phyloP scores from a whole-genome alignment of 1,139 yeast species.

The Meyerozyma athensensis region DNA sequence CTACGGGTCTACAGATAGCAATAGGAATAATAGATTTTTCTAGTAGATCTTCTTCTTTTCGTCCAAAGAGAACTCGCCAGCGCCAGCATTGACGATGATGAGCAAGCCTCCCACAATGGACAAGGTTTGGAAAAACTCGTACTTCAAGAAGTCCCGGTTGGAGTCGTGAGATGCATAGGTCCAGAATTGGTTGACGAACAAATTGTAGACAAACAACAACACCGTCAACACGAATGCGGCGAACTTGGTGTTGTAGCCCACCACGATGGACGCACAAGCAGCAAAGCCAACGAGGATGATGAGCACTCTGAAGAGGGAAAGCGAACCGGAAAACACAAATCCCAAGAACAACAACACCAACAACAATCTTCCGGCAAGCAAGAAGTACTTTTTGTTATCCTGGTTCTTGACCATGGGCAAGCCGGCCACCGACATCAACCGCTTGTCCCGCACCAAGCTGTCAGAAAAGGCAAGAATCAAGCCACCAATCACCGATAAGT shows the following conservation, averaged over 20 bases:
- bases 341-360: conserved; percentile 83
- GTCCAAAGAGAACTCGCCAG: conserved; percentile 90
- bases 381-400: conserved; percentile 79
- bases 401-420: conserved; percentile 81
- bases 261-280: conserved; percentile 74
- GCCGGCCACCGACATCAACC: conserved; percentile 77
- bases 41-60: conserved; percentile 93
- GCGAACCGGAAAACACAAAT: conserved; percentile 72
- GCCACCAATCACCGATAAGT: conserved; percentile 90
- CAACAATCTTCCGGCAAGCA: conserved; percentile 84
- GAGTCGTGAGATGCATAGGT: conserved; percentile 63
- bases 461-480: conserved; percentile 85
- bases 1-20: background rate
- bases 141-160: conserved; percentile 83
- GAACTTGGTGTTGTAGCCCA: conserved; percentile 91
- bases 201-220: conserved; percentile 69
- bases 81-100: conserved; percentile 91
- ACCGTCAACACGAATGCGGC: conserved; percentile 79
- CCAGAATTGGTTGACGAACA: conserved; percentile 89
- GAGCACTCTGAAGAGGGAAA: conserved; percentile 64
- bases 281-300: conserved; percentile 68
- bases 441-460: conserved; percentile 76
- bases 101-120: conserved; percentile 93
- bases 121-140: conserved; percentile 91
- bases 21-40: conserved; percentile 6